Evolutionary conservation across 1,139 yeast species (phyloP).

Genomic region (Geotrichum reessii): DNA sequence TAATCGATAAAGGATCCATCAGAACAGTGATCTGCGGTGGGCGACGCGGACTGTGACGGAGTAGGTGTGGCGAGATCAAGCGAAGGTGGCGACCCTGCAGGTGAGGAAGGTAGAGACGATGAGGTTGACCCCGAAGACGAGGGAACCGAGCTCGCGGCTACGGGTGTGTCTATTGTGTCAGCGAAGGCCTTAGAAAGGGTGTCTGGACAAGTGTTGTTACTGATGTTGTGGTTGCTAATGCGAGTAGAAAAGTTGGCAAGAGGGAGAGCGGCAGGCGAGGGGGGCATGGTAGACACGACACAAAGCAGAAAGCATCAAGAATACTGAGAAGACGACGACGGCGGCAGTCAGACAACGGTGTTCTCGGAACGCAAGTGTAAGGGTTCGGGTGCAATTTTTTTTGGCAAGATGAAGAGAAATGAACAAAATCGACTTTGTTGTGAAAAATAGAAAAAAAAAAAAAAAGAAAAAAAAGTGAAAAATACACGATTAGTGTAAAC

Average conservation of each 20-base stretch:
- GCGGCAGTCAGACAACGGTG: neutral
- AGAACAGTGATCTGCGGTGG: conserved; percentile 11
- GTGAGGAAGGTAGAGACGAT: conserved; percentile 18
- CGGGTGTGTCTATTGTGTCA: neutral
- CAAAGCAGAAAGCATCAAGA: neutral
- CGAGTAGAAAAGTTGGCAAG: neutral
- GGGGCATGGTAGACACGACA: neutral
- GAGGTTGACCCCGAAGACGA: neutral
- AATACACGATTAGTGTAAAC: neutral
- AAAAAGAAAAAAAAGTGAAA: neutral
- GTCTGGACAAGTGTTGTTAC: neutral
- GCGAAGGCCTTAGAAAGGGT: neutral
- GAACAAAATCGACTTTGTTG: neutral
- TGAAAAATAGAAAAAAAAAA: neutral
- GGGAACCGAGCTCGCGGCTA: neutral
- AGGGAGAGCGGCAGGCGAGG: neutral
- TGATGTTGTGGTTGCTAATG: neutral
- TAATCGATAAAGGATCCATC: neutral
- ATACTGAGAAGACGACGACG: neutral
- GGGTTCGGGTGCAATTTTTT: neutral
- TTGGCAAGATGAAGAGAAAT: neutral
- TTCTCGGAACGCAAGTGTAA: neutral
- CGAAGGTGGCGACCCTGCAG: conserved; percentile 17
- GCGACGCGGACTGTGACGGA: conserved; percentile 20
- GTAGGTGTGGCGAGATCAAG: conserved; percentile 20